Base-by-base conservation (phyloP, 495 filamentous ascomycete species). In the Hypoxylon fuscum region DNA sequence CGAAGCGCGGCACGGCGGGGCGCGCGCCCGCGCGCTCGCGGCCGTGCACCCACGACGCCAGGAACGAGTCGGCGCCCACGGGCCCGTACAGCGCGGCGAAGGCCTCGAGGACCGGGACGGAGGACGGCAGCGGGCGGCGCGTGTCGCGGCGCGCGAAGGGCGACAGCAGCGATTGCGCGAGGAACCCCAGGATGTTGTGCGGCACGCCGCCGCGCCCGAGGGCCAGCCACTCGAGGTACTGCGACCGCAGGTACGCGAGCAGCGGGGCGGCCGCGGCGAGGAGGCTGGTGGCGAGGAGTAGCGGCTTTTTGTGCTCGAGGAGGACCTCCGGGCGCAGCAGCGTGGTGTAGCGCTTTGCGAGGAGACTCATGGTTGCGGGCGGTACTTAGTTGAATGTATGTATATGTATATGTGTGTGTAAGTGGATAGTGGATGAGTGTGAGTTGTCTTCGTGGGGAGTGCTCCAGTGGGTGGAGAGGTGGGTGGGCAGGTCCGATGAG, bases 161-260 rank as follows among this genome's bases (percentile, higher is more conserved):
- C 41, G 64, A 68, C 10, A 73, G 21, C 1, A 53, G 9, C 1
- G 43, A 25, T 34, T 74, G 59, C 5, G 68, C 47, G 2, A 77
- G 64, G 73, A 74, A 79, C 12, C 77, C 77, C 38, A 66, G 21
- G 25, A 68, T 40, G 51, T 76, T 71, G 55, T 71, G 59, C 15
- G 77, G 77, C 3, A 77, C 32, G 35, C 77, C 77, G 57, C 74
- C 73, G 17, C 56, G 66, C 31, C 76, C 76, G 51, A 78, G 70
- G 5, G 72, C 66, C 31, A 76, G 66, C 70, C 63, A 77, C 20
- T 56, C 52, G 3, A 25, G 21, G 64, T 77, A 77, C 51, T 59
- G 64, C 1, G 47, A 35, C 50, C 59, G 60, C 1, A 48, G 38
- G 63, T 66, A 66, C 10, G 57, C 34, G 8, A 70, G 44, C 4